phyloP scores from a whole-genome alignment of 1,284 basidiomycete species.

The Trametes sp. region DNA sequence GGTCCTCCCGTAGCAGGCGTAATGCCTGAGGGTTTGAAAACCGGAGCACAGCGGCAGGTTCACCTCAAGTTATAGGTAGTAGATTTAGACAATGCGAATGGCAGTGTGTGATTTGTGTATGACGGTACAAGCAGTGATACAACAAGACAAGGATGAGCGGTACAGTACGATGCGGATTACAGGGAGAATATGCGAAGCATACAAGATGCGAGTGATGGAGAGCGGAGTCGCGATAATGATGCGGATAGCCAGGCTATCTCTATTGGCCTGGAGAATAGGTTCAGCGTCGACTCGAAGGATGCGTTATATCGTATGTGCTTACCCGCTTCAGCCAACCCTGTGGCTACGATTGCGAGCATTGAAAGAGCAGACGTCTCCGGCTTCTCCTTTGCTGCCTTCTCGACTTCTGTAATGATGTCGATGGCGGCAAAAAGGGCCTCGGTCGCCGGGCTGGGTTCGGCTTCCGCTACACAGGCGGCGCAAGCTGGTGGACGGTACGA shows the following conservation, averaged over 20 bases:
- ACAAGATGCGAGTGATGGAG: too few species aligned
- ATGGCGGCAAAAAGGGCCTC: not conserved
- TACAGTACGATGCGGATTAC: too few species aligned
- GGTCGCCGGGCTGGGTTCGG: not conserved
- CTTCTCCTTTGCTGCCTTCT: constrained; percentile 5
- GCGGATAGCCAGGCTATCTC: too few species aligned
- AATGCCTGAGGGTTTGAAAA: too few species aligned
- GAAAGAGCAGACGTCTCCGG: constrained; percentile 1
- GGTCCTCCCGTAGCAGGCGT: too few species aligned
- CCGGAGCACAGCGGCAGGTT: too few species aligned
- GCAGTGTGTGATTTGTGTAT: too few species aligned
- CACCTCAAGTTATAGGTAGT: too few species aligned
- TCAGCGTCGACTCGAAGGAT: not conserved
- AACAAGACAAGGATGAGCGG: not conserved
- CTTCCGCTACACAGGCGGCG: not conserved
- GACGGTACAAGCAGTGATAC: too few species aligned
- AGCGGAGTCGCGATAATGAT: too few species aligned
- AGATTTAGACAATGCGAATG: too few species aligned
- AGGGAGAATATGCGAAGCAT: not conserved
- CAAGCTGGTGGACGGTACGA: not conserved
- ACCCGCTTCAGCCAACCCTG: not conserved
- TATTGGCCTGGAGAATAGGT: not conserved
- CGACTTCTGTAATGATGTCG: not conserved
- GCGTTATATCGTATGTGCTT: not conserved
- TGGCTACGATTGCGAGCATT: constrained; percentile 7